phyloP scores from a whole-genome alignment of 2,329 filamentous ascomycete genomes.

The Aspergillus bombycis region DNA sequence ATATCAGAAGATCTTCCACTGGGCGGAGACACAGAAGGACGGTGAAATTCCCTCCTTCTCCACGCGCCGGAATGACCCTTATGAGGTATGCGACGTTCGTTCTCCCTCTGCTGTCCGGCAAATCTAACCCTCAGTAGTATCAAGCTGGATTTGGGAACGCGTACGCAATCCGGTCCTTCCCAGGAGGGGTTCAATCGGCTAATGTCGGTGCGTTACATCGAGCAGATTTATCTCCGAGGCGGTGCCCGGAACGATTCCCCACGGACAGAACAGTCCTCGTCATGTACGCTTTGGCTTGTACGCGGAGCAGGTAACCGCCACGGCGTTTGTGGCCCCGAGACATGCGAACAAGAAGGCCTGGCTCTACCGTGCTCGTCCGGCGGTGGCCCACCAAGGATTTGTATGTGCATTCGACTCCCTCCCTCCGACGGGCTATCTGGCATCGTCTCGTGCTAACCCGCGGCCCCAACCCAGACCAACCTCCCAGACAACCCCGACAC shows the following conservation, averaged over 20 bases:
- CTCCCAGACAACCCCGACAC: constrained; percentile 46
- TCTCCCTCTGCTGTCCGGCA: no score
- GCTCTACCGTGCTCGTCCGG: constrained; percentile 61
- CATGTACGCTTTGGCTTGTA: constrained; percentile 42
- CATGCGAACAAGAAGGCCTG: constrained; percentile 62
- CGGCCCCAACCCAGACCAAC: constrained; percentile 43
- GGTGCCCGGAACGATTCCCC: constrained; percentile 42
- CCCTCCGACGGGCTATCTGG: neutral
- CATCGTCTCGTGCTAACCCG: constrained; percentile 8
- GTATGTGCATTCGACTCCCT: constrained; percentile 29
- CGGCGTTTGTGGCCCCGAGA: constrained; percentile 61
- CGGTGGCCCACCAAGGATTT: constrained; percentile 59
- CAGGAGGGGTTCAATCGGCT: constrained; percentile 29
- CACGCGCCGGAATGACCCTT: constrained; percentile 58
- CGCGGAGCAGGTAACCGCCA: constrained; percentile 57
- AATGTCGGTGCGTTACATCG: constrained; percentile 21
- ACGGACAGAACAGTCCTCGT: constrained; percentile 42
- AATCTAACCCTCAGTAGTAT: constrained; percentile 42
- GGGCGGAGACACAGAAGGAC: constrained; percentile 64
- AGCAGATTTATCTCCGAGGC: constrained; percentile 41
- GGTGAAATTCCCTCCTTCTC: constrained; percentile 58
- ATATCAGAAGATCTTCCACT: constrained; percentile 58
- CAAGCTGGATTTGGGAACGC: constrained; percentile 60
- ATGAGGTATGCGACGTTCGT: constrained; percentile 43
- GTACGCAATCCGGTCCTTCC: constrained; percentile 30